These are phyloP conservation scores for Athelia sp. DNA, from an alignment of 1,284 basidiomycete genomes.

Conservation along the genomic window DNA sequence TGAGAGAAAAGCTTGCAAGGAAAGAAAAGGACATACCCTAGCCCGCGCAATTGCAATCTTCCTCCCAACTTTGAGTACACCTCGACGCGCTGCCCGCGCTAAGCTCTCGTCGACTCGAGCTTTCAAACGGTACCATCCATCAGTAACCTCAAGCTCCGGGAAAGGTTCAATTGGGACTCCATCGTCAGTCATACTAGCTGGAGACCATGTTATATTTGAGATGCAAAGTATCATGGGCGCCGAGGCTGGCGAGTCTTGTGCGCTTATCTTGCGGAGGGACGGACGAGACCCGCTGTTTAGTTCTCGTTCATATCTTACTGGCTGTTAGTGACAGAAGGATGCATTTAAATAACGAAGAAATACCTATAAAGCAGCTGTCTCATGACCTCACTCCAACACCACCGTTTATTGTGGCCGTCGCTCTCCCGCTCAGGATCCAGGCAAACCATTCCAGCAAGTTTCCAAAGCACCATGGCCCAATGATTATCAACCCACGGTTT, in stretches of 20 bases:
- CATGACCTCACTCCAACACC: constrained; percentile 79
- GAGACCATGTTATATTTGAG: constrained; percentile 60
- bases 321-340: constrained; percentile 11
- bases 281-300: constrained; percentile 77
- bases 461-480: constrained; percentile 91
- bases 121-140: constrained; percentile 92
- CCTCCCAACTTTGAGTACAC: constrained; percentile 68
- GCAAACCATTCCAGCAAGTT: constrained; percentile 78
- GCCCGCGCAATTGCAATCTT: constrained; percentile 84
- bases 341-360: neutral
- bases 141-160: constrained; percentile 80
- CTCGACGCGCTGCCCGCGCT: constrained; percentile 60
- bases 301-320: constrained; percentile 84
- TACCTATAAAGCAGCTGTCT: constrained; percentile 85
- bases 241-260: constrained; percentile 69
- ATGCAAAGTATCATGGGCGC: constrained; percentile 84
- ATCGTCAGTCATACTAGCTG: constrained; percentile 32
- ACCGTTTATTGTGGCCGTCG: constrained; percentile 45
- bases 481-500: constrained; percentile 88
- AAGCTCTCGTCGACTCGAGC: constrained; percentile 75
- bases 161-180: constrained; percentile 31
- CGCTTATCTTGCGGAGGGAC: constrained; percentile 71
- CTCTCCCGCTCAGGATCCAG: constrained; percentile 63
- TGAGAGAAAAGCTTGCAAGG: neutral
- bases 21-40: constrained; percentile 44